Evolutionary conservation across 208 protist species (phyloP).

Genomic region (Herpetomonas samuelpessoai): DNA sequence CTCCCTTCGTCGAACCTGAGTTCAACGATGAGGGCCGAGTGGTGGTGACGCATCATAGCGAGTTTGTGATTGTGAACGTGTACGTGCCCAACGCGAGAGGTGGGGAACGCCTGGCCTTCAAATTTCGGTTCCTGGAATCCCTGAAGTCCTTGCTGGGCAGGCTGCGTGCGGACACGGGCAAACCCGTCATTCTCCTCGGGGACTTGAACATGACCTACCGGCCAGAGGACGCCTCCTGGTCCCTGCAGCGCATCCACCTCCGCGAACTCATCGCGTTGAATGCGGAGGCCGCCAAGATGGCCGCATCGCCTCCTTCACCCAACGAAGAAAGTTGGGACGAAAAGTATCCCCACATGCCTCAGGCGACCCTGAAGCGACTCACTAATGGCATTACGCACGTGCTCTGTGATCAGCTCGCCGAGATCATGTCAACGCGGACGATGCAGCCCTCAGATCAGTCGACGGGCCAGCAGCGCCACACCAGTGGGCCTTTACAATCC

Average conservation of each 20-base stretch:
- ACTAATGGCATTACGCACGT: constrained; percentile 29
- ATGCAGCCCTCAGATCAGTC: neutral
- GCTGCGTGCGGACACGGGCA: constrained; percentile 39
- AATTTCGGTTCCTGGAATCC: constrained; percentile 51
- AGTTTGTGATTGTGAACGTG: constrained; percentile 80
- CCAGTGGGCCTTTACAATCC: neutral
- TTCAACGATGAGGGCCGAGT: constrained; percentile 83
- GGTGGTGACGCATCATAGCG: constrained; percentile 76
- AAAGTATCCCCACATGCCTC: constrained; percentile 25
- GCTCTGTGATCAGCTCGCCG: constrained; percentile 24
- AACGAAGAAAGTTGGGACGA: constrained; percentile 32
- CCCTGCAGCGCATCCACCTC: constrained; percentile 61
- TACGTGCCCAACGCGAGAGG: constrained; percentile 86
- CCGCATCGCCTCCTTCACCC: too few relatives aligned
- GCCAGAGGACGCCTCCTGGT: constrained; percentile 69
- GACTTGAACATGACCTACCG: constrained; percentile 88
- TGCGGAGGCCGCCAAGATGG: neutral
- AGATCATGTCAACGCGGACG: neutral
- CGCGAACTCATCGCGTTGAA: constrained; percentile 25
- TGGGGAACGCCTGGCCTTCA: constrained; percentile 49
- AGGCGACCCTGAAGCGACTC: constrained; percentile 28
- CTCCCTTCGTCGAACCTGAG: constrained; percentile 59
- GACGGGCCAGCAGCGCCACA: neutral
- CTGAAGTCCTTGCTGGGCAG: constrained; percentile 37
- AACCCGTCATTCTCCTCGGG: constrained; percentile 73